A percentile compares a stretch with the other conserved stretches of the same genome.
Conservation (phyloP, 768 basidiomycete species). For the Macrolepiota dolichaula region DNA sequence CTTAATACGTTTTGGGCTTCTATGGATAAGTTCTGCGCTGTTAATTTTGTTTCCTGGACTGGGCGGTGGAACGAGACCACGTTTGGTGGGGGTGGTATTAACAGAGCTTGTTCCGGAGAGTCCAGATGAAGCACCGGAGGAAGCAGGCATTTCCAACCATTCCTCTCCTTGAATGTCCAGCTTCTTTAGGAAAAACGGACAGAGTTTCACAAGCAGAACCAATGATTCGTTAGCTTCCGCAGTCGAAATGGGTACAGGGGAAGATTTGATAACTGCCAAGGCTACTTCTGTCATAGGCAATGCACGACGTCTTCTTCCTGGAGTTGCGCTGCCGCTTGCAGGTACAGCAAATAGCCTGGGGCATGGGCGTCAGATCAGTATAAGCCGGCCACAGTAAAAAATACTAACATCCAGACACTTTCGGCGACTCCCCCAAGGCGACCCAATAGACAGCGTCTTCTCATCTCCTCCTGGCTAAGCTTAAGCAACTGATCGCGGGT, state of each 20-base stretch:
- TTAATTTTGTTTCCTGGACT: slow-evolving; percentile 48
- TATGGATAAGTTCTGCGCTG: slow-evolving; percentile 58
- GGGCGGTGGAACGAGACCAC: slow-evolving; percentile 37
- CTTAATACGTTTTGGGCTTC: slow-evolving; percentile 73
- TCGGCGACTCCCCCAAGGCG: slow-evolving; percentile 81
- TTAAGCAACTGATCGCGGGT: slow-evolving; percentile 67
- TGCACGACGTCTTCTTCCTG: slow-evolving; percentile 66
- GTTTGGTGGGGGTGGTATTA: slow-evolving; percentile 40
- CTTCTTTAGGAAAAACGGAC: slow-evolving; percentile 76
- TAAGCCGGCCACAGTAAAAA: slow-evolving; percentile 2
- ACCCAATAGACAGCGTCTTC: slow-evolving; percentile 72
- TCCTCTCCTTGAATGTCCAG: slow-evolving; percentile 57
- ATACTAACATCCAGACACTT: slow-evolving; percentile 79
- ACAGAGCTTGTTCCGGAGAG: slow-evolving; percentile 12
- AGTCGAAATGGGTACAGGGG: slow-evolving; percentile 73
- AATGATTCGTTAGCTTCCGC: slow-evolving; percentile 79
- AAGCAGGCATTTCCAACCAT: slow-evolving; percentile 63
- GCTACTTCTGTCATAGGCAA: slow-evolving; percentile 66
- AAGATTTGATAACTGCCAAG: slow-evolving; percentile 72
- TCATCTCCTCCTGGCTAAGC: slow-evolving; percentile 74
- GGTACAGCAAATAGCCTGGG: slow-evolving; percentile 73
- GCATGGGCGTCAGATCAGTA: slow-evolving; percentile 5
- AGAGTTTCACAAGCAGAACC: slow-evolving; percentile 58
- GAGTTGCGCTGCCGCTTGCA: slow-evolving; percentile 43
- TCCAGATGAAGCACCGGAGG: slow-evolving; percentile 21